Conservation (phyloP, 2,329 filamentous ascomycete genomes). For the Trichothecium roseum region DNA sequence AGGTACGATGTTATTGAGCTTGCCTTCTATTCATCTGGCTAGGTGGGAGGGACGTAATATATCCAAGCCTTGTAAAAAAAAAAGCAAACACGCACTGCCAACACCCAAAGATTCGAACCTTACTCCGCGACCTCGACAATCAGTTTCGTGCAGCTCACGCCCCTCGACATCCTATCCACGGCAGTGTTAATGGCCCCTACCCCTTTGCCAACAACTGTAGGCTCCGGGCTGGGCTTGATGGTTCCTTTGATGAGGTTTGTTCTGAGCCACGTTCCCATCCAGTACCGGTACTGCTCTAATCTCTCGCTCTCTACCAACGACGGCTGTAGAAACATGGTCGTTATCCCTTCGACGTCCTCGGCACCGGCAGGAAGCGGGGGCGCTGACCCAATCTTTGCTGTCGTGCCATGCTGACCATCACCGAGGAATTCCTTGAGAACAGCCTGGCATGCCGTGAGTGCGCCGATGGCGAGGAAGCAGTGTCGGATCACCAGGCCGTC, state of each 20-base stretch:
- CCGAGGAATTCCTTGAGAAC: constrained; percentile 22
- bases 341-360: constrained; percentile 18
- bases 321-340: constrained; percentile 26
- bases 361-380: constrained; percentile 19
- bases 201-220: constrained; percentile 23
- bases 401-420: neutral
- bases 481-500: constrained; percentile 25
- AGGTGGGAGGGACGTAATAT: too few species aligned
- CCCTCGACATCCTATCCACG: constrained; percentile 21
- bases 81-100: too few species aligned
- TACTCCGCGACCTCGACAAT: constrained; percentile 26
- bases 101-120: too few species aligned
- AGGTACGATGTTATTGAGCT: too few species aligned
- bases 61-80: too few species aligned
- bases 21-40: too few species aligned
- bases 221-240: constrained; percentile 27
- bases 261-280: constrained; percentile 26
- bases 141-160: constrained; percentile 32
- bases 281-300: constrained; percentile 25
- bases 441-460: constrained; percentile 22
- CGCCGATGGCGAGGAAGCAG: constrained; percentile 29
- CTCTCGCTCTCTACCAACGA: constrained; percentile 21
- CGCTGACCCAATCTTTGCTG: constrained; percentile 25
- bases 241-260: constrained; percentile 18
- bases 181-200: constrained; percentile 24